phyloP scores from a whole-genome alignment of 495 filamentous ascomycete species.

The Trichoderma erinaceum region DNA sequence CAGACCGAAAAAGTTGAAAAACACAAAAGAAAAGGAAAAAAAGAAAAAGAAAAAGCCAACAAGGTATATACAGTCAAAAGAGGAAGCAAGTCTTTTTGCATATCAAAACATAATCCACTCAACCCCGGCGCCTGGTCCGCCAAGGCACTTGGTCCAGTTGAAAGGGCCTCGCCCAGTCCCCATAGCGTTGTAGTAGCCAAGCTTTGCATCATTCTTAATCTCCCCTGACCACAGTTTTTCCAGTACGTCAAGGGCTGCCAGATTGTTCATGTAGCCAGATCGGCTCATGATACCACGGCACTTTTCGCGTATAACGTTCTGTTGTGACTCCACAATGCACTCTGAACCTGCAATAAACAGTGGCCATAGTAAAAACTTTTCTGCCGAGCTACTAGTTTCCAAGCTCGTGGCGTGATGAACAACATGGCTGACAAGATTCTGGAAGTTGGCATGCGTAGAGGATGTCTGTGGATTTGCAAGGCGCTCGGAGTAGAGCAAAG shows the following conservation, averaged over 20 bases:
- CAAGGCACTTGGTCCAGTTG: constrained; percentile 72
- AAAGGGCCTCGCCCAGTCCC: constrained; percentile 45
- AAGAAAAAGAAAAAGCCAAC: not conserved
- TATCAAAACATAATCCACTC: constrained; percentile 81
- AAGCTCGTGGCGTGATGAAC: constrained; percentile 76
- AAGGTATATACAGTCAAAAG: constrained; percentile 2
- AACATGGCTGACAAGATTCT: constrained; percentile 71
- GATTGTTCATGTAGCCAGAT: constrained; percentile 87
- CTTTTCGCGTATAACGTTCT: constrained; percentile 66
- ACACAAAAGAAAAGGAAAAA: not conserved
- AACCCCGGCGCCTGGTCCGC: constrained; percentile 58
- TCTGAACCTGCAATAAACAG: constrained; percentile 88
- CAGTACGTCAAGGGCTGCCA: constrained; percentile 76
- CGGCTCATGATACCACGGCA: constrained; percentile 82
- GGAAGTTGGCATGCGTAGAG: constrained; percentile 71
- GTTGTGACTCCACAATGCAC: constrained; percentile 76
- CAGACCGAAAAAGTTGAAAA: not conserved
- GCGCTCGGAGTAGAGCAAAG: constrained; percentile 85
- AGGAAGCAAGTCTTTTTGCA: not conserved
- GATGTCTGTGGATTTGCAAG: constrained; percentile 72
- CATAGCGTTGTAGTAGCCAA: constrained; percentile 26
- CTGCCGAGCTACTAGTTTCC: constrained; percentile 54
- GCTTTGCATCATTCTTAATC: constrained; percentile 35
- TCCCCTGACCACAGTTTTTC: constrained; percentile 73
- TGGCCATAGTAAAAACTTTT: constrained; percentile 92